phyloP scores from a whole-genome alignment of 345 rosid species.

The Toxicodendron radicans region DNA sequence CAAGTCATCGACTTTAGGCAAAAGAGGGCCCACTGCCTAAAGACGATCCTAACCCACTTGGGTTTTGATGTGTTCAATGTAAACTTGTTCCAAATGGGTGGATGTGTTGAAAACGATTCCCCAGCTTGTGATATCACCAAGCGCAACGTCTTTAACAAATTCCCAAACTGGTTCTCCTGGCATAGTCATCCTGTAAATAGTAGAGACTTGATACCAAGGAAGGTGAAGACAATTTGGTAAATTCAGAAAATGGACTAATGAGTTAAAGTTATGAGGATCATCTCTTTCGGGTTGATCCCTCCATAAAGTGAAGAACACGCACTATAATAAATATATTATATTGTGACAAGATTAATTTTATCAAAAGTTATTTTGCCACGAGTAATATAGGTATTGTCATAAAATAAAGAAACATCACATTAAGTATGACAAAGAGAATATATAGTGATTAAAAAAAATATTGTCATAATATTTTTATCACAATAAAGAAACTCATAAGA shows the following conservation, averaged over 20 bases:
- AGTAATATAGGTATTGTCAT: too few species aligned
- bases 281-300: conserved; percentile 22
- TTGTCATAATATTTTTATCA: too few species aligned
- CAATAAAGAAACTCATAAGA: too few species aligned
- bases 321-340: too few species aligned
- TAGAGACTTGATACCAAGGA: conserved; percentile 40
- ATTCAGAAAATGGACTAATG: conserved; percentile 21
- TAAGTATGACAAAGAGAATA: too few species aligned
- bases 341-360: too few species aligned
- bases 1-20: conserved; percentile 2
- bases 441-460: too few species aligned
- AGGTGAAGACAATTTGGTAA: conserved; percentile 42
- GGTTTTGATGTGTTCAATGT: conserved; percentile 8
- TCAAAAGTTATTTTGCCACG: too few species aligned
- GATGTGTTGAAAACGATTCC: conserved; percentile 61
- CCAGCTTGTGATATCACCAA: conserved; percentile 44
- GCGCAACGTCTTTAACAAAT: conserved; percentile 29
- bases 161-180: conserved; percentile 42
- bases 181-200: conserved; percentile 14
- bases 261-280: conserved; percentile 8
- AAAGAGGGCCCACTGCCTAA: conserved; percentile 45
- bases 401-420: too few species aligned
- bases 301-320: conserved; percentile 27
- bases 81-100: conserved; percentile 37
- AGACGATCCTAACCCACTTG: conserved; percentile 23